These are phyloP conservation scores for Smittium culicis DNA, from an alignment of 371 early-diverging fungal genomes.

Conservation along the genomic window DNA sequence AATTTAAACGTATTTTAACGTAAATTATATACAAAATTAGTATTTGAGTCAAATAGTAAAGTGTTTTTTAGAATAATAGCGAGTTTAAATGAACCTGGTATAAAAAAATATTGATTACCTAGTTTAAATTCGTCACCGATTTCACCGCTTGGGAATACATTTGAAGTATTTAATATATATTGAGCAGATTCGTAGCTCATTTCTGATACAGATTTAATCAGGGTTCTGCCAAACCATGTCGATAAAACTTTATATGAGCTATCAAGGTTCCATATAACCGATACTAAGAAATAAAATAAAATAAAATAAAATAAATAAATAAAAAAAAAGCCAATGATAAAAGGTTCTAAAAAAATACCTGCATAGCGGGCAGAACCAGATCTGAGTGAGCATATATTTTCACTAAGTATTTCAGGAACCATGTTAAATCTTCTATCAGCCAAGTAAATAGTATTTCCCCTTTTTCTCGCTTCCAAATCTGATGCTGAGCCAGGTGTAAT, in stretches of 20 bases:
- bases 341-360: slow-evolving; percentile 27
- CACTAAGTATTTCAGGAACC: slow-evolving; percentile 90
- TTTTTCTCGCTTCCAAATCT: slow-evolving; percentile 71
- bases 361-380: slow-evolving; percentile 68
- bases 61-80: not conserved
- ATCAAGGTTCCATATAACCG: slow-evolving; percentile 57
- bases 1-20: slow-evolving; percentile 3
- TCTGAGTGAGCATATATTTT: slow-evolving; percentile 70
- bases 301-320: not conserved
- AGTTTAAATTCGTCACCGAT: slow-evolving; percentile 1
- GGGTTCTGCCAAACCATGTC: slow-evolving; percentile 62
- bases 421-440: slow-evolving; percentile 89
- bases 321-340: not conserved
- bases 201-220: slow-evolving; percentile 67
- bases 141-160: slow-evolving; percentile 21
- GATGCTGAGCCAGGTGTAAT: slow-evolving; percentile 60
- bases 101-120: not conserved
- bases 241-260: slow-evolving; percentile 33
- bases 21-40: too few species aligned
- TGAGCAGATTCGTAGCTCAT: slow-evolving; percentile 93
- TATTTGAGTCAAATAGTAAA: too few species aligned
- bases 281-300: slow-evolving; percentile 30
- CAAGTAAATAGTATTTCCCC: slow-evolving; percentile 92
- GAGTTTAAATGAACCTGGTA: not conserved
- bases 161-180: slow-evolving; percentile 51